Evolutionary conservation across 208 protist genomes (phyloP), one percentile per base, ranked within the genome.

Genomic region (Balamuthia mandrillaris): DNA sequence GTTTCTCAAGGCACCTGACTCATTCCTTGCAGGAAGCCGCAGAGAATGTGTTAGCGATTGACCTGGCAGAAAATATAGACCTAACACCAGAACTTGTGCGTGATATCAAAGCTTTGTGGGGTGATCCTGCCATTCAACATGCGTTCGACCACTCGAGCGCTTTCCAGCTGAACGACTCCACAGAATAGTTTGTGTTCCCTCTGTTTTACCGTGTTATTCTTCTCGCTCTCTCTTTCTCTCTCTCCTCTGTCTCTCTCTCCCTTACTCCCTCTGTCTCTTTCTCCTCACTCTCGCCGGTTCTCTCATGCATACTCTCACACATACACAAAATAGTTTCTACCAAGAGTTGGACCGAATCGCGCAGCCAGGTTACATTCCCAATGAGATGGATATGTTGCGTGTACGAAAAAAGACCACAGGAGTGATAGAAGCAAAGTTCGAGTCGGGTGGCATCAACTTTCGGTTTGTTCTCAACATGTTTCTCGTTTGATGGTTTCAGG

Each of bases 371-470:
- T 96, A 94, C 83, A 51, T 91, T 10, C 94, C 94, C n/a, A 90
- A 39, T 21, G 68, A 90, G 44, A 54, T 93, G 77, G 95, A 96
- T 72, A 85, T 96, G 14, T 75, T 96, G 21, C 85, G 86, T 4
- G 86, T 88, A 27, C 68, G 95, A 44, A 88, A 95, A 9, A 90
- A 89, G 54, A 97, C 95, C 3, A 97, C 93, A 47, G 95, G 95
- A 58, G 94, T 97, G 24, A 83, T 91, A 3, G 94, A 97, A 68
- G 90, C 86, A 1, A 39, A 92, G n/a, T 97, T 97, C 85, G 61
- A 87, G 21, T 81, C 86, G 37, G 82, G 81, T 10, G 86, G 70
- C 41, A 58, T 94, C 2, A 63, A 63, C 31, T 95, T 95, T 84
- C 41, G 16, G 60, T 52, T 79, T 14, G 21, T 27, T 27, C 49